Percentiles rank a stretch among this genome's conserved stretches.
Conservation (phyloP, 2,329 filamentous ascomycete species). For the Aureobasidium sp. region DNA sequence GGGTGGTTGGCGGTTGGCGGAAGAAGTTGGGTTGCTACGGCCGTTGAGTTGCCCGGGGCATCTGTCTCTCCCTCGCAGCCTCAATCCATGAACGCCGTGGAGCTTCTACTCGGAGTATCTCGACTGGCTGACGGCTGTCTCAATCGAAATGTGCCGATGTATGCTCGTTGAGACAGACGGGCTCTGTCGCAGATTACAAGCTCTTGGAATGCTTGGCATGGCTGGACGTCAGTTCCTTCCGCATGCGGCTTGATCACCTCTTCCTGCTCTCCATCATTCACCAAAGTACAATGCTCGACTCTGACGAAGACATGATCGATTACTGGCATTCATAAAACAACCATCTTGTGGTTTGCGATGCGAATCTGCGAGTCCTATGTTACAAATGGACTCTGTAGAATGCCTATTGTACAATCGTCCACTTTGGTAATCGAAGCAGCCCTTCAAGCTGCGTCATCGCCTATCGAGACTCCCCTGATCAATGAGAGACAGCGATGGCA, state of each 20-base stretch:
- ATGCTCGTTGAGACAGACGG: background rate
- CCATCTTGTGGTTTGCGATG: background rate
- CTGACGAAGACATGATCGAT: background rate
- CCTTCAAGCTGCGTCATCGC: background rate
- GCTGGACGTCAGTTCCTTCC: background rate
- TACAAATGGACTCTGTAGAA: background rate
- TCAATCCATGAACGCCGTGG: background rate
- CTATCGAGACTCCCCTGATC: too few species aligned
- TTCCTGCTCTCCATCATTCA: background rate
- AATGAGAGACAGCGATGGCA: background rate
- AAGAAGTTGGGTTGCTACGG: background rate
- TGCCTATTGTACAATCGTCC: background rate
- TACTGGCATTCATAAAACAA: background rate
- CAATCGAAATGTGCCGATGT: background rate
- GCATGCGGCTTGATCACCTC: background rate
- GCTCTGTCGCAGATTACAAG: background rate
- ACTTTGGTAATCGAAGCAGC: background rate
- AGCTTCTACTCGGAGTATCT: background rate
- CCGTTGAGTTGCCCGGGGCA: background rate
- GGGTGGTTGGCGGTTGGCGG: background rate
- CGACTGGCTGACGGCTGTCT: background rate
- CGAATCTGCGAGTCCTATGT: background rate
- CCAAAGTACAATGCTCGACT: background rate
- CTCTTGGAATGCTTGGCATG: background rate
- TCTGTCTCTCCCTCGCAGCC: background rate